Evolutionary conservation across 1,139 yeast genomes (phyloP), one percentile per base, ranked within the genome.

Genomic region (Yamadazyma epiphylla): DNA sequence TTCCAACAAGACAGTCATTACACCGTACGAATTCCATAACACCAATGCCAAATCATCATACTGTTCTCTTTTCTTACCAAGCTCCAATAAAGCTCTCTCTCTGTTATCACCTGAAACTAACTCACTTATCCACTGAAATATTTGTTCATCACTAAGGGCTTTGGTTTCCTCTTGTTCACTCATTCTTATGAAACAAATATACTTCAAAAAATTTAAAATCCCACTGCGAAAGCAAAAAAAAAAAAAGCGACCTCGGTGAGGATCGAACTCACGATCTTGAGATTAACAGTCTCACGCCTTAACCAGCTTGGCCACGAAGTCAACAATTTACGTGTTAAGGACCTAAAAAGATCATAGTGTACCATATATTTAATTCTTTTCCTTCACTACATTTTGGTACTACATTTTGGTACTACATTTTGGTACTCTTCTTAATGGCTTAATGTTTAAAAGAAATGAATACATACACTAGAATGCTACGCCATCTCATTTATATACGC

Each of bases 1-100:
- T 53, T 87, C 94, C 39, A 91, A 59, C 28, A 91, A 64, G 11
- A 89, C 84, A 1, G 97, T 82, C 94, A 91, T 88, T 12, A 89
- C 96, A 15, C 97, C 98, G 60, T 83, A 89, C 4, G 96, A 85
- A 47, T 91, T 83, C 98, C 98, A 91, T 37, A 91, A 65, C 5
- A 89, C 94, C 26, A 88, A 61, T 1, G 98, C 97, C 41, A 91
- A 70, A 51, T 91, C 97, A 36, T 88, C 96, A 51, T 86, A 89
- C 51, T 87, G 91, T 51, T 91, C 98, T 42, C 98, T 72, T 49
- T 88, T 89, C 53, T 91, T 87, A 6, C 97, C 96, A 30, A 91
- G 66, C 53, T 89, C 97, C 41, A 88, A 61, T 34, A 91, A 66
- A 2, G 98, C 97, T 48, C 91, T 86, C 50, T 91, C 98, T 48